Conservation (phyloP, 2,329 filamentous ascomycete species). For the Paraphoma chrysanthemicola region DNA sequence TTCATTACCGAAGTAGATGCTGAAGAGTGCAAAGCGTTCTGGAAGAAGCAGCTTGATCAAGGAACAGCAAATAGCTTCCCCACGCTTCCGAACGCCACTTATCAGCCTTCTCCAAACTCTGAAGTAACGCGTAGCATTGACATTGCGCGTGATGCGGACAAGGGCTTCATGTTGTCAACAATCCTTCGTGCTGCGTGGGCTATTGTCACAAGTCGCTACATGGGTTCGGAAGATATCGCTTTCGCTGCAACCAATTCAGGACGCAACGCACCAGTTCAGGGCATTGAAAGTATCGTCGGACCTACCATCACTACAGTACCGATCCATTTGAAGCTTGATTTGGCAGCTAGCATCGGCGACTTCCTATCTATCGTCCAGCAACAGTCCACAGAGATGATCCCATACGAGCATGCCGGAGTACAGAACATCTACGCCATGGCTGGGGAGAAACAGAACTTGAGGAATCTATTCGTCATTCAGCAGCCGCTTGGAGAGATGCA, state of each 20-base stretch:
- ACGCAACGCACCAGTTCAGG: constrained; percentile 45
- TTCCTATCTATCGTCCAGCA: constrained; percentile 19
- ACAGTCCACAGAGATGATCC: constrained; percentile 25
- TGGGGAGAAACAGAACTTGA: constrained; percentile 50
- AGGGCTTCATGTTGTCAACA: constrained; percentile 13
- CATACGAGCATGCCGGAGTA: constrained; percentile 41
- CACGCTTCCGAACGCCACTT: constrained; percentile 9
- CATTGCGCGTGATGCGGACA: neutral
- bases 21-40: constrained; percentile 5
- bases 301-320: constrained; percentile 52
- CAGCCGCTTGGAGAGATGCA: constrained; percentile 8
- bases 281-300: constrained; percentile 48
- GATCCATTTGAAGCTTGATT: constrained; percentile 27
- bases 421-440: constrained; percentile 32
- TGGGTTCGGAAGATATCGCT: constrained; percentile 35
- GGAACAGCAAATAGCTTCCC: constrained; percentile 13
- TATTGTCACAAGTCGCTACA: constrained; percentile 11
- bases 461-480: constrained; percentile 61
- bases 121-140: constrained; percentile 2
- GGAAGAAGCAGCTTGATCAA: constrained; percentile 12
- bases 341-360: constrained; percentile 6
- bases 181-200: constrained; percentile 21
- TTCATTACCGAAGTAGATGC: constrained; percentile 13
- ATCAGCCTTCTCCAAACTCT: constrained; percentile 8
- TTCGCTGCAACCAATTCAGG: constrained; percentile 51